phyloP scores from a whole-genome alignment of 1,139 yeast genomes.

The Keqinozyma sinolaborantium region DNA sequence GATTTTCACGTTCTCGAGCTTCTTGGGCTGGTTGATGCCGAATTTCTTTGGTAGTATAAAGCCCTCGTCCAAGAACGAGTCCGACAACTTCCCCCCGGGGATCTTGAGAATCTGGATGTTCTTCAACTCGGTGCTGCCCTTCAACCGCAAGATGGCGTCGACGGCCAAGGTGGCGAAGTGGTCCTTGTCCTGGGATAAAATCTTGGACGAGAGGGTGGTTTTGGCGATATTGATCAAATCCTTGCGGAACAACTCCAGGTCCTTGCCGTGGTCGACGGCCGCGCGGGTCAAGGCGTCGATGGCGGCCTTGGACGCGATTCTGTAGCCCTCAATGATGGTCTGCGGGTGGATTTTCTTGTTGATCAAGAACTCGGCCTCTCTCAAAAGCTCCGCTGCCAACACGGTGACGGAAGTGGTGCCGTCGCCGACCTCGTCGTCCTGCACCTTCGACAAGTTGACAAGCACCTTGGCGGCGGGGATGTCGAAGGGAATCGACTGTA shows the following conservation, averaged over 20 bases:
- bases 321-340: constrained; percentile 92
- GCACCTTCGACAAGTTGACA: constrained; percentile 94
- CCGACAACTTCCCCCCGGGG: constrained; percentile 87
- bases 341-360: constrained; percentile 97
- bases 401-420: constrained; percentile 99
- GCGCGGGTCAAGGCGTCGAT: constrained; percentile 71
- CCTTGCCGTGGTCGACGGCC: constrained; percentile 71
- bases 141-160: constrained; percentile 86
- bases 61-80: constrained; percentile 94
- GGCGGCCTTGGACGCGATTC: constrained; percentile 85
- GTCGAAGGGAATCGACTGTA: constrained; percentile 91
- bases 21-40: constrained; percentile 93
- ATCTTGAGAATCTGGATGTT: constrained; percentile 92
- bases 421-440: constrained; percentile 98
- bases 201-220: constrained; percentile 91
- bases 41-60: constrained; percentile 87
- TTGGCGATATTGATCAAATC: constrained; percentile 86
- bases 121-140: constrained; percentile 92
- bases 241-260: constrained; percentile 61
- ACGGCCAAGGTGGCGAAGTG: constrained; percentile 88
- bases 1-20: constrained; percentile 76
- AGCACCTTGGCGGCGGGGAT: constrained; percentile 98
- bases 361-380: constrained; percentile 92
- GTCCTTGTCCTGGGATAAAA: constrained; percentile 90
- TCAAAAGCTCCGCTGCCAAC: constrained; percentile 81